Evolutionary conservation across 768 basidiomycete genomes (phyloP), one percentile per base, ranked within the genome.

Genomic region (Hypholoma fasciculare): DNA sequence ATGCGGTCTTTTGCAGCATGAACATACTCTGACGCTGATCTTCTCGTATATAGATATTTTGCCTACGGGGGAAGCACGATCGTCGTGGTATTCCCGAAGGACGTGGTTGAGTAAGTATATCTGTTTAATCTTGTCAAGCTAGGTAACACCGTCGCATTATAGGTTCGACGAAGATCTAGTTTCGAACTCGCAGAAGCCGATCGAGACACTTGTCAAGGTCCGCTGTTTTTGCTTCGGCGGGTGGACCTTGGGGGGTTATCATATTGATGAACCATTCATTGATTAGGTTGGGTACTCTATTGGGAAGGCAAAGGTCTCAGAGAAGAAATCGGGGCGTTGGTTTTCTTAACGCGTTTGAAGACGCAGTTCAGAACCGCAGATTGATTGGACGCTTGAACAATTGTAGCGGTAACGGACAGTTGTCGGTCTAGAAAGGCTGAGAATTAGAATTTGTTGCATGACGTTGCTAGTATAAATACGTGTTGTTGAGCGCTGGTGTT

Each of bases 41-140:
- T 37, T 9, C 49, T 70, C 71, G 4, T 77, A 77, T 60, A 82
- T 58, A 76, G 78, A 7, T 80, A 82, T 63, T 87, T 87, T 62
- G 81, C 86, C 26, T 92, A 92, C 66, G 91, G 90, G 1, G 90
- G 90, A n/a, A 89, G 87, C 63, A 92, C 90, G 1, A 61, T 86
- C 34, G 79, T 90, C 27, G 76, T 69, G 17, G 66, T 90, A 16
- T 88, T 88, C 71, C 85, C 87, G 3, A 73, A 72, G 34, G 79
- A 80, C 20, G 65, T 80, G 4, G 69, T 82, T 40, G 66, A 78
- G 76, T 82, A 60, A 57, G 80, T 34, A 67, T n/a, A 7, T 49
- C 9, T 12, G 23, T 53, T 13, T n/a, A 30, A 34, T 14, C 47
- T 44, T 19, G 7, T 13, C 20, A 27, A 14, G 38, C 34, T 11